A percentile compares a stretch with the other conserved stretches of the same genome.
Conservation (phyloP, 345 rosid species). For the Euphorbia peplus region DNA sequence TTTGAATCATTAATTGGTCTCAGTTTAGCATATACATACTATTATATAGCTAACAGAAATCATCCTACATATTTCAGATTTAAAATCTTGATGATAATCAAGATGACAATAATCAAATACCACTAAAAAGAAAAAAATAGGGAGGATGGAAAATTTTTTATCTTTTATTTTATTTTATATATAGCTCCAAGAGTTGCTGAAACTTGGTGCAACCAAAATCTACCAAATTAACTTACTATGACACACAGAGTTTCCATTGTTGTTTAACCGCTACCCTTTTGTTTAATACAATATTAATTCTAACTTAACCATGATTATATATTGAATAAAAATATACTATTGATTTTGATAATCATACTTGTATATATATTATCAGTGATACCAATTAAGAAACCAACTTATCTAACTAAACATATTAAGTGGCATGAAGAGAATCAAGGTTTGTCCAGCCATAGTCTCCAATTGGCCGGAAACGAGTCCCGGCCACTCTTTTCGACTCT, state of each 20-base stretch:
- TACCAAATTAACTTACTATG: conserved; percentile 25
- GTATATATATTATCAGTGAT: background rate
- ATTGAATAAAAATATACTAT: background rate
- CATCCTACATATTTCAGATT: too few species aligned
- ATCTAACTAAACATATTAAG: background rate
- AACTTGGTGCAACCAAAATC: conserved; percentile 37
- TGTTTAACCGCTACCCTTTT: conserved; percentile 29
- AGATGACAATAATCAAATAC: too few species aligned
- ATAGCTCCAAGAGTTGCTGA: background rate
- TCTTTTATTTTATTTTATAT: too few species aligned
- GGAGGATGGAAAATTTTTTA: too few species aligned
- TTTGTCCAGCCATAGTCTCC: conserved; percentile 12
- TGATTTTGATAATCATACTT: background rate
- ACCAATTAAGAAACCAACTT: background rate
- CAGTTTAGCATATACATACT: too few species aligned
- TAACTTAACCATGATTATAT: background rate
- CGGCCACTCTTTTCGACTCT: background rate
- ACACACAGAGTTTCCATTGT: background rate
- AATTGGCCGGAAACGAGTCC: conserved; percentile 11
- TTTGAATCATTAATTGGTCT: too few species aligned
- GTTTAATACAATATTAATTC: background rate
- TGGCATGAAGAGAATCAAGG: conserved; percentile 24
- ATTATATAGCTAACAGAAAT: too few species aligned
- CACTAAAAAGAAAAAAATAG: too few species aligned
- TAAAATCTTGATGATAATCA: too few species aligned